Percentiles rank a stretch among this genome's conserved stretches.
Evolutionary conservation across 225 moss, liverwort and hornwort genomes (phyloP).

Genomic region (Antitrichia curtipendula): DNA sequence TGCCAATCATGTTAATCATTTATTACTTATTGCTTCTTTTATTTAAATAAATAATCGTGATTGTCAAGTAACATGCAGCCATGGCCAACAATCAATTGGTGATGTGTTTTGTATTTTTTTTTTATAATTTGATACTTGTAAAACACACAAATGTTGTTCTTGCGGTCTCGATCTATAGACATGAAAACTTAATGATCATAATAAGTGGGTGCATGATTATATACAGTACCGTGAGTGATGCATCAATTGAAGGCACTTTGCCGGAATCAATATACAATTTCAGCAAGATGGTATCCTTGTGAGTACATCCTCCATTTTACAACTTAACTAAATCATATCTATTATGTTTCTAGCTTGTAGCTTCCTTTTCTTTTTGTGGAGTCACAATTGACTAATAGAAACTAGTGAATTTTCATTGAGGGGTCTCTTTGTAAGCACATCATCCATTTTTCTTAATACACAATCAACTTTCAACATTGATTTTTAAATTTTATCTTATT

Average conservation of each 20-base stretch:
- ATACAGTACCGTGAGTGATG: background rate
- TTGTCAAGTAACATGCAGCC: rapidly evolving
- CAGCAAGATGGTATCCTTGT: background rate
- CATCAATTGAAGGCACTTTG: slow-evolving; percentile 1
- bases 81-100: background rate
- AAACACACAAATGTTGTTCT: background rate
- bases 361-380: background rate
- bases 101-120: background rate
- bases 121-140: background rate
- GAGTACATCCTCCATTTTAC: background rate
- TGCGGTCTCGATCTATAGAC: background rate
- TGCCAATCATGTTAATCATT: background rate
- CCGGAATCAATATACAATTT: background rate
- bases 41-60: rapidly evolving
- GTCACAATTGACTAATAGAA: background rate
- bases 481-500: background rate
- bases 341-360: background rate
- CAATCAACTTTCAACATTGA: background rate
- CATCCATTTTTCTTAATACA: background rate
- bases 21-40: background rate
- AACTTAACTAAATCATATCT: background rate
- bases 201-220: background rate
- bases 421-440: background rate
- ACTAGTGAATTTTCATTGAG: no score
- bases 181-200: background rate